Conservation (phyloP, 2,329 filamentous ascomycete genomes). For the Cladophialophora carrionii region DNA sequence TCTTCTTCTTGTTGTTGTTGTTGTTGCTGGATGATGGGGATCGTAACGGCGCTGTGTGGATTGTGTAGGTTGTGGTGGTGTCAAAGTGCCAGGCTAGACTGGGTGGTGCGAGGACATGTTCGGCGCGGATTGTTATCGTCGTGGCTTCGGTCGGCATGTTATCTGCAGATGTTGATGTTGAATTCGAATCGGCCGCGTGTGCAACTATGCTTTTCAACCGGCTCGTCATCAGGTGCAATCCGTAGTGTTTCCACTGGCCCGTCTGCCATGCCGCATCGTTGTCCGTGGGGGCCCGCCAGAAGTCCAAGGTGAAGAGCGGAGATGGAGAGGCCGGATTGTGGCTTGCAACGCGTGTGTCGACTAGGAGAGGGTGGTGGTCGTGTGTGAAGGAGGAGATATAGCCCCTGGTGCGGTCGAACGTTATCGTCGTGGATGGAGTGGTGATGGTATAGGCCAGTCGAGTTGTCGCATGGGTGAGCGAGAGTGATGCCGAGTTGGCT, state of each 20-base stretch:
- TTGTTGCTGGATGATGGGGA: neutral
- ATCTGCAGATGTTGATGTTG: neutral
- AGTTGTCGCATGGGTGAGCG: constrained; percentile 47
- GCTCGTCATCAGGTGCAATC: constrained; percentile 35
- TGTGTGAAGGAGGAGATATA: constrained; percentile 20
- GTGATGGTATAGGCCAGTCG: constrained; percentile 18
- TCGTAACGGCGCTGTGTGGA: neutral
- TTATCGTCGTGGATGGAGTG: constrained; percentile 16
- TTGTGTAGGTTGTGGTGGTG: constrained; percentile 40
- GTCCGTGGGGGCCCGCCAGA: constrained; percentile 44
- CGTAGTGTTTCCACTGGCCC: constrained; percentile 39
- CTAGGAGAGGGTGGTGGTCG: constrained; percentile 14
- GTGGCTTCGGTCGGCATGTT: neutral
- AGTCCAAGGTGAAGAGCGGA: constrained; percentile 33
- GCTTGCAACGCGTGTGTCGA: constrained; percentile 3
- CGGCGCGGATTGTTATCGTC: constrained; percentile 51
- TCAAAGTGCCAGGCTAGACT: constrained; percentile 64
- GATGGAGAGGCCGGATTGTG: constrained; percentile 8
- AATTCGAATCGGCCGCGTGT: neutral
- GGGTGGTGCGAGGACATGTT: constrained; percentile 56
- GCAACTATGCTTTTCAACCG: constrained; percentile 29
- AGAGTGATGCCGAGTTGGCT: neutral
- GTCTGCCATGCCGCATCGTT: constrained; percentile 41
- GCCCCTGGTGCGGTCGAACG: constrained; percentile 24
- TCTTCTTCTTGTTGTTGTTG: too few species aligned